These are phyloP conservation scores for Candida sithepensis DNA, from an alignment of 805 yeast genomes.

Conservation along the genomic window DNA sequence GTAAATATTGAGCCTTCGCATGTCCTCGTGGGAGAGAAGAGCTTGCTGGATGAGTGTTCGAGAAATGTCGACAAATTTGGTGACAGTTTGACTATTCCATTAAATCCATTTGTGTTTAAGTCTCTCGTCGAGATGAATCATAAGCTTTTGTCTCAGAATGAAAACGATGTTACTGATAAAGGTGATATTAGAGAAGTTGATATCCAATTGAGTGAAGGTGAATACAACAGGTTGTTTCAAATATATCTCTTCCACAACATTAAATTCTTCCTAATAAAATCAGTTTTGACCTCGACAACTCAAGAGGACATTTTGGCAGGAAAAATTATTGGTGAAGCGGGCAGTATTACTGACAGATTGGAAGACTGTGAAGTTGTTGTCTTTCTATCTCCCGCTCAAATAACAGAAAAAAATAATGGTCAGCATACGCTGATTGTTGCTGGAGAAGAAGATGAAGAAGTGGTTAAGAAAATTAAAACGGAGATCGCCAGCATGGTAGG, in stretches of 20 bases:
- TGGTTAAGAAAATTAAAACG: not conserved
- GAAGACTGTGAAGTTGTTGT: conserved; percentile 38
- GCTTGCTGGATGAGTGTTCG: conserved; percentile 22
- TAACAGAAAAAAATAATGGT: not conserved
- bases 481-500: conserved; percentile 5
- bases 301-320: conserved; percentile 12
- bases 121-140: conserved; percentile 10
- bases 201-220: not conserved
- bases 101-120: conserved; percentile 23
- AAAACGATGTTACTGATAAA: too few species aligned
- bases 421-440: not conserved
- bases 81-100: conserved; percentile 49
- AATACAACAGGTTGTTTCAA: not conserved
- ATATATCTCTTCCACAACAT: conserved; percentile 30
- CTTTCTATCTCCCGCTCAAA: conserved; percentile 7
- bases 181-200: not conserved
- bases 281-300: conserved; percentile 4
- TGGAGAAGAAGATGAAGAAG: conserved; percentile 6
- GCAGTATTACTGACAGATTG: conserved; percentile 30
- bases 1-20: conserved; percentile 62
- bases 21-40: conserved; percentile 40
- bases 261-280: conserved; percentile 30
- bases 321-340: conserved; percentile 43
- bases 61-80: conserved; percentile 55
- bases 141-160: not conserved